Base-by-base conservation (phyloP, 306 rosid species). In the Geum urbanum region DNA sequence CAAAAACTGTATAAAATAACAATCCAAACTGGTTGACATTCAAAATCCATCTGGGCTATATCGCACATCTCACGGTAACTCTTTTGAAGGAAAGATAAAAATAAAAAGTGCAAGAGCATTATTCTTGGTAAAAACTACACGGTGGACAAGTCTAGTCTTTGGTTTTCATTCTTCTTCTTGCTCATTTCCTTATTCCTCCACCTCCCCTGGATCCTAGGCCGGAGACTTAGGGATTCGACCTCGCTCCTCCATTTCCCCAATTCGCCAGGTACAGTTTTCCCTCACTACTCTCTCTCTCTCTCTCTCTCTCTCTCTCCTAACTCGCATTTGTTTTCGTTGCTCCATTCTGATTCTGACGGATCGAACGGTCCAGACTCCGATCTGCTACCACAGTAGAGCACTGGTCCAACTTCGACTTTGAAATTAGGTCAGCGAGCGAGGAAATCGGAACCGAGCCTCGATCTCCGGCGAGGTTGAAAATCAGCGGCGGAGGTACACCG, bases 201-300 rank as follows among this genome's bases (percentile, higher is more conserved):
- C 4, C 24, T 6, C 54, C 52, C 24, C 46, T 24, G 56, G 66
- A 70, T 70, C 66, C 66, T 56, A 22, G 65, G 66, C 55, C 66
- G 74, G 74, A 15, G 44, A 6, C 40, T 32, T 40, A 40, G 51
- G 73, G 73, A 69, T 68, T 68, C 51, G 62, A 68, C 64, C 46
- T 56, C 55, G 74, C 66, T 70, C 74, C 19, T 70, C 74, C 74
- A 27, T 6, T 45, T 44, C 37, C 37, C 37, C 54, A 8, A 7
- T 5, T 5, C 66, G 7, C 19, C 65, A 44, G 74, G 74, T 70
- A 57, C 3, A 37, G 22, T 44, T 43, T 12, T 2, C 50, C 10
- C 14, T 11, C 60, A 7, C 45, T 18, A 63, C 0, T 43, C 70
- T 48, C 16, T 1, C 37, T 32, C 32, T 27, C 32, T 27, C 32